phyloP scores from a whole-genome alignment of 176 grass and related monocot genomes.

The Echinochloa phyllopogon region DNA sequence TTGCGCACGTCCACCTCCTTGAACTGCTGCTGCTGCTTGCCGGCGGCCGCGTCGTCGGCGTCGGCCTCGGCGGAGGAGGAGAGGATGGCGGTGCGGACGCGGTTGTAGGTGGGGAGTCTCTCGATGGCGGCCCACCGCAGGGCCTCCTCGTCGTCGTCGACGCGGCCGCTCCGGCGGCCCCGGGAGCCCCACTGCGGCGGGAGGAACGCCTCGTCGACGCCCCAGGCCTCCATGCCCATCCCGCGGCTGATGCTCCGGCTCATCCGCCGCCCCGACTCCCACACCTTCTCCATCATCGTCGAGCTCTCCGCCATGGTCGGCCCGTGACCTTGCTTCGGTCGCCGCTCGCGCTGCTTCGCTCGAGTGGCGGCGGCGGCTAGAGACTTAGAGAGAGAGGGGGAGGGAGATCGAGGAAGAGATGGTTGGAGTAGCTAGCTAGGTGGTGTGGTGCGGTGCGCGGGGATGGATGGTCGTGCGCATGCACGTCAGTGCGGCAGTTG shows the following conservation, averaged over 20 bases:
- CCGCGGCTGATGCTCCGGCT: slow-evolving; percentile 77
- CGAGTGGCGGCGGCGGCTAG: no score
- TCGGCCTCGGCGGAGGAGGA: slow-evolving; percentile 31
- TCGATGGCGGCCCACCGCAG: slow-evolving; percentile 91
- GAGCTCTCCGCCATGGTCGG: slow-evolving; percentile 27
- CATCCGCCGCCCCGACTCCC: slow-evolving; percentile 78
- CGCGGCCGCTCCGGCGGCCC: not conserved
- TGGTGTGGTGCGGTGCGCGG: not conserved
- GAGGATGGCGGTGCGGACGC: slow-evolving; percentile 77
- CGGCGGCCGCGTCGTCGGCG: not conserved
- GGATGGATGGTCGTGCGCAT: not conserved
- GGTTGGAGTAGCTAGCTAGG: not conserved
- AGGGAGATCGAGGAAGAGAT: no score
- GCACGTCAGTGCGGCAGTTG: not conserved
- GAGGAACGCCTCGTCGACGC: slow-evolving; percentile 79
- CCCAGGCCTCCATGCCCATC: slow-evolving; percentile 87
- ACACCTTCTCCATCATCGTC: slow-evolving; percentile 64
- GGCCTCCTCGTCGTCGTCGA: slow-evolving; percentile 86
- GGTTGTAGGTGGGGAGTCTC: slow-evolving; percentile 82
- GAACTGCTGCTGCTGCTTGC: slow-evolving; percentile 24
- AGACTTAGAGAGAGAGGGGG: no score
- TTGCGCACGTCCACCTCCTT: slow-evolving; percentile 89
- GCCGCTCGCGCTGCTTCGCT: no score
- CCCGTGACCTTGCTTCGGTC: not conserved
- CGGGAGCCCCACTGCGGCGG: slow-evolving; percentile 18